A percentile compares a stretch with the other conserved stretches of the same genome.
Conservation (phyloP, 352 stramenopile species). For the Globisporangium sylvaticum region DNA sequence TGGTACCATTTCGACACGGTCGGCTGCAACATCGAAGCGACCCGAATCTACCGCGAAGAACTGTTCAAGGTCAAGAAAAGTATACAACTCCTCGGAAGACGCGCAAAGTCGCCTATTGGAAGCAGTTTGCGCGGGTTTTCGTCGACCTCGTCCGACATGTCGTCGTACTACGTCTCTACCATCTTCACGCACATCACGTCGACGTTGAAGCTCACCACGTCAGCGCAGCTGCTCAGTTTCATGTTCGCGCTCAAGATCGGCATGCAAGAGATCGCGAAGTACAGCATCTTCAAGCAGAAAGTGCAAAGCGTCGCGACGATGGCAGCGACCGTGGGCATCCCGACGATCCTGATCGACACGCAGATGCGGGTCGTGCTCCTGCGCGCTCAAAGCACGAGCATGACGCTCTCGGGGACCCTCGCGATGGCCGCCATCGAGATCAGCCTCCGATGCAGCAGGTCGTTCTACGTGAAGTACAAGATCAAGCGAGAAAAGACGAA, state of each 20-base stretch:
- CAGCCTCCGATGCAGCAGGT: conserved; percentile 9
- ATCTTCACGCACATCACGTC: conserved; percentile 11
- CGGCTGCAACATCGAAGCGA: neutral
- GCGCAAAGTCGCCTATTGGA: conserved; percentile 1
- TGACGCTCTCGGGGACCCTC: conserved; percentile 20
- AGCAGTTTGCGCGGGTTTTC: conserved; percentile 4
- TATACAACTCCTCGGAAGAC: neutral
- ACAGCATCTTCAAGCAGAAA: conserved; percentile 2
- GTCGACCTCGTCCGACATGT: neutral
- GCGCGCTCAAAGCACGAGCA: conserved; percentile 16
- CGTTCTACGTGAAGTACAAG: neutral
- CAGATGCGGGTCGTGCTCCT: conserved; percentile 36
- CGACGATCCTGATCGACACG: conserved; percentile 36
- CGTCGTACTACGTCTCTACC: neutral
- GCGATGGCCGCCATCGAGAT: conserved; percentile 25
- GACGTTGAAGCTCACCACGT: neutral
- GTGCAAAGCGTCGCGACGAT: conserved; percentile 15
- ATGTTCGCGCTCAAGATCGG: conserved; percentile 14
- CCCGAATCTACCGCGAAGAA: neutral
- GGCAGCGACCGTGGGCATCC: conserved; percentile 21
- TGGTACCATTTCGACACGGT: conserved; percentile 4
- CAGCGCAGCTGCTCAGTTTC: conserved; percentile 5
- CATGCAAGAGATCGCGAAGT: conserved; percentile 16
- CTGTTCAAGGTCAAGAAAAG: neutral
- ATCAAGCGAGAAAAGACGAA: neutral